These are phyloP conservation scores for Nitzschia sp. DNA, from an alignment of 108 stramenopile genomes.

Conservation along the genomic window DNA sequence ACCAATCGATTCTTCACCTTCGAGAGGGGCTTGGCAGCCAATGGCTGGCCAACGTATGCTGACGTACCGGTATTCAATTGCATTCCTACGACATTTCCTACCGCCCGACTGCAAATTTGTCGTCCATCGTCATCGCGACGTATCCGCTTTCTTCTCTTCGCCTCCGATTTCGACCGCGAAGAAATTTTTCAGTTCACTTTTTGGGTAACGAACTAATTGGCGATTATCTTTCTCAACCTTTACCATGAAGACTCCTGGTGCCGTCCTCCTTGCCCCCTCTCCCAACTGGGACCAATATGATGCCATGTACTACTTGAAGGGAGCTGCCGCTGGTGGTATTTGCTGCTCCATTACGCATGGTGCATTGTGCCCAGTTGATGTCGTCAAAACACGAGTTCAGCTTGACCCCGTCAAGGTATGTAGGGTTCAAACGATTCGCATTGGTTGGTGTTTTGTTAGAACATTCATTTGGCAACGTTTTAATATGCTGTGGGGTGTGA, in stretches of 20 bases:
- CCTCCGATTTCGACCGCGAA: background rate
- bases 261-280: slow-evolving; percentile 83
- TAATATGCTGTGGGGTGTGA: too few relatives aligned
- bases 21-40: too few relatives aligned
- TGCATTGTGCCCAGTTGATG: slow-evolving; percentile 95
- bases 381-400: slow-evolving; percentile 97
- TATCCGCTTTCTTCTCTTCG: background rate
- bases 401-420: slow-evolving; percentile 86
- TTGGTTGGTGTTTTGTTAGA: too few relatives aligned
- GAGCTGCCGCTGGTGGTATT: slow-evolving; percentile 93
- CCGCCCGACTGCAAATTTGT: too few relatives aligned
- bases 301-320: slow-evolving; percentile 84
- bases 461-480: too few relatives aligned
- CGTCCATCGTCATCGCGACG: too few relatives aligned
- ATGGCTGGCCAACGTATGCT: too few relatives aligned
- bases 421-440: background rate
- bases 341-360: slow-evolving; percentile 97
- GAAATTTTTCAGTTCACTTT: background rate
- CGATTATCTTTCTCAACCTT: background rate
- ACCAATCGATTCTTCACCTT: too few relatives aligned
- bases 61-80: too few relatives aligned
- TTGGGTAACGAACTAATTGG: background rate
- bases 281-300: slow-evolving; percentile 60
- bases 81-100: too few relatives aligned
- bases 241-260: slow-evolving; percentile 32